These are phyloP conservation scores for Nannochloris sp. DNA, from an alignment of 139 green algal species.

Conservation along the genomic window DNA sequence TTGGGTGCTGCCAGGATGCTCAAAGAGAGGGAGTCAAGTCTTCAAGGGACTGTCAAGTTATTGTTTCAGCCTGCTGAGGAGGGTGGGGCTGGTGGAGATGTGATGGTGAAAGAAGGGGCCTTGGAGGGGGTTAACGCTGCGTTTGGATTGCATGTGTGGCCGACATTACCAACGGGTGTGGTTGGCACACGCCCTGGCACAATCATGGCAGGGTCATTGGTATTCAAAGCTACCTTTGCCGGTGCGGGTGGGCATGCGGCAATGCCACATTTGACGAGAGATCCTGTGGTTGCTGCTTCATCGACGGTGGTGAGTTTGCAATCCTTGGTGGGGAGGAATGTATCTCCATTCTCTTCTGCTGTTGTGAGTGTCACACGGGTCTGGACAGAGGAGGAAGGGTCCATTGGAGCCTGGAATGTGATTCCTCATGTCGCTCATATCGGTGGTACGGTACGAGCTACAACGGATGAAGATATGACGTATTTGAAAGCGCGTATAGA, in stretches of 20 bases:
- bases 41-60: conserved; percentile 64
- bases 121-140: conserved; percentile 39
- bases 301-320: conserved; percentile 64
- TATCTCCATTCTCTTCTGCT: conserved; percentile 61
- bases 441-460: conserved; percentile 61
- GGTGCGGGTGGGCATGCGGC: conserved; percentile 77
- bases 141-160: conserved; percentile 80
- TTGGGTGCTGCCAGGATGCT: conserved; percentile 72
- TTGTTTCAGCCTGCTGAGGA: conserved; percentile 94
- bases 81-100: conserved; percentile 54
- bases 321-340: conserved; percentile 73
- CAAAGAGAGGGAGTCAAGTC: conserved; percentile 35
- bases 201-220: conserved; percentile 68
- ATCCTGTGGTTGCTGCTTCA: conserved; percentile 69
- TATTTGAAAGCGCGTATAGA: conserved; percentile 33
- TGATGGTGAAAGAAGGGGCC: conserved; percentile 50
- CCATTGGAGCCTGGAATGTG: conserved; percentile 62
- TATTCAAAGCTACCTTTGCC: conserved; percentile 53
- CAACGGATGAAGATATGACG: conserved; percentile 26
- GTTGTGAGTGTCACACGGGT: conserved; percentile 77
- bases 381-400: conserved; percentile 35
- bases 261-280: conserved; percentile 66
- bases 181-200: conserved; percentile 52
- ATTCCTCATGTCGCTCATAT: conserved; percentile 62
- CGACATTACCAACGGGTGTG: conserved; percentile 41